Conservation (phyloP, 2,329 filamentous ascomycete species). For the Ophiostoma himal-ulmi region DNA sequence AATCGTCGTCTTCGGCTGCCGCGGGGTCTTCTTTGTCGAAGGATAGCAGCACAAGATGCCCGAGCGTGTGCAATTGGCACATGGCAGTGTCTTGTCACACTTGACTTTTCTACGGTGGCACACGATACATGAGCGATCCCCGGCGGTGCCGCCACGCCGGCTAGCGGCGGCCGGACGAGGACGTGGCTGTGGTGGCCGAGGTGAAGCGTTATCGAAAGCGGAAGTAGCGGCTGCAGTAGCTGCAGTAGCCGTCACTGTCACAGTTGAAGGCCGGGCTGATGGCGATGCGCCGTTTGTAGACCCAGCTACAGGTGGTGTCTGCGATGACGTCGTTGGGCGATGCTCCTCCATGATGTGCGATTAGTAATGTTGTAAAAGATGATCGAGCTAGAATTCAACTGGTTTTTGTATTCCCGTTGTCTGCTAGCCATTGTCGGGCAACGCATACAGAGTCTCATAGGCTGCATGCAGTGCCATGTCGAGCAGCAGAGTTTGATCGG, state of each 20-base stretch:
- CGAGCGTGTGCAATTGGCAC: conserved; percentile 26
- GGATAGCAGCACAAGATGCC: conserved; percentile 30
- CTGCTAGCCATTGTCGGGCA: conserved; percentile 8
- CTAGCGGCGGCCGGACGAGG: neutral
- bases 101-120: conserved; percentile 29
- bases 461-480: conserved; percentile 9
- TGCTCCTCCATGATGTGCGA: conserved; percentile 2
- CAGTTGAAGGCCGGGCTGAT: neutral
- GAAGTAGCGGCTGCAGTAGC: neutral
- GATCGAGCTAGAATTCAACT: neutral
- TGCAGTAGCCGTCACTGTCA: neutral
- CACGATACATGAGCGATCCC: conserved; percentile 28
- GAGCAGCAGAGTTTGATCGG: neutral
- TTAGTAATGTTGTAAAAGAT: neutral
- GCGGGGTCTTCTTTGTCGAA: conserved; percentile 20
- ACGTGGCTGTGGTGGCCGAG: neutral
- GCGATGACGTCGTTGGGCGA: neutral
- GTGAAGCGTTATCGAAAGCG: neutral
- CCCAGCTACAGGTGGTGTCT: neutral
- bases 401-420: neutral
- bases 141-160: neutral
- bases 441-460: neutral
- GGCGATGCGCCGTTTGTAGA: neutral
- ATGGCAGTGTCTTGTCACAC: conserved; percentile 29
- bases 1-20: conserved; percentile 28